Percentiles rank a stretch among this genome's conserved stretches.
Evolutionary conservation across 345 rosid genomes (phyloP).

Genomic region (Eucalyptus pauciflora): DNA sequence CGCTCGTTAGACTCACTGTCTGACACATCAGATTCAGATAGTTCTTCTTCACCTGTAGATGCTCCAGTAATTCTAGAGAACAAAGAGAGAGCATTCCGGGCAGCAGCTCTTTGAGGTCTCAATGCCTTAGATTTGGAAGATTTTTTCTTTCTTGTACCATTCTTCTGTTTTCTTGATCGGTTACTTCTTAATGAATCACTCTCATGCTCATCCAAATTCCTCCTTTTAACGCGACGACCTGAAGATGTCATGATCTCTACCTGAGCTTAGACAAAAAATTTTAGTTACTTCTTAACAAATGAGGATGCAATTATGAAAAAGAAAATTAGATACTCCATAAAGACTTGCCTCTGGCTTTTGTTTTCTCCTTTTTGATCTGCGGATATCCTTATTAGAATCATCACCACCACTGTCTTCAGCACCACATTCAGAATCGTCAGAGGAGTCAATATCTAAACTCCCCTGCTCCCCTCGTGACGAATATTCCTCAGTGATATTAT

Average conservation of each 20-base stretch:
- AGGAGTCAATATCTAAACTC: slow-evolving; percentile 44
- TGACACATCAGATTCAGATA: slow-evolving; percentile 57
- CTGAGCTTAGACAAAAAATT: slow-evolving; percentile 15
- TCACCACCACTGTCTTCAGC: slow-evolving; percentile 50
- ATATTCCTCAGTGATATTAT: slow-evolving; percentile 72
- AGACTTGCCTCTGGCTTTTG: slow-evolving; percentile 58
- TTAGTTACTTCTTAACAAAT: neutral
- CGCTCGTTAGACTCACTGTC: slow-evolving; percentile 58
- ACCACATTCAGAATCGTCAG: slow-evolving; percentile 55
- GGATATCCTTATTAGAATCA: slow-evolving; percentile 46
- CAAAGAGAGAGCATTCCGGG: slow-evolving; percentile 80
- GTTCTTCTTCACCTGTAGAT: slow-evolving; percentile 62
- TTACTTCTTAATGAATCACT: slow-evolving; percentile 34
- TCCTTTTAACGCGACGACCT: slow-evolving; percentile 88
- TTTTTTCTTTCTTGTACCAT: slow-evolving; percentile 42
- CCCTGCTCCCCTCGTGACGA: slow-evolving; percentile 67
- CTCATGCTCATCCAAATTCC: slow-evolving; percentile 64
- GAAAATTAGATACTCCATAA: neutral
- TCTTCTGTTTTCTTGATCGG: slow-evolving; percentile 36
- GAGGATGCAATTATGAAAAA: neutral
- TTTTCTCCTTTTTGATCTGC: slow-evolving; percentile 66
- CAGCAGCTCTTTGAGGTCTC: slow-evolving; percentile 95
- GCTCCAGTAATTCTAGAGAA: slow-evolving; percentile 80
- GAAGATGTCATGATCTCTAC: slow-evolving; percentile 79
- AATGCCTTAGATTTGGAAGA: slow-evolving; percentile 57